Conservation (phyloP, 2,329 filamentous ascomycete genomes). For the Thielaviopsis populi region DNA sequence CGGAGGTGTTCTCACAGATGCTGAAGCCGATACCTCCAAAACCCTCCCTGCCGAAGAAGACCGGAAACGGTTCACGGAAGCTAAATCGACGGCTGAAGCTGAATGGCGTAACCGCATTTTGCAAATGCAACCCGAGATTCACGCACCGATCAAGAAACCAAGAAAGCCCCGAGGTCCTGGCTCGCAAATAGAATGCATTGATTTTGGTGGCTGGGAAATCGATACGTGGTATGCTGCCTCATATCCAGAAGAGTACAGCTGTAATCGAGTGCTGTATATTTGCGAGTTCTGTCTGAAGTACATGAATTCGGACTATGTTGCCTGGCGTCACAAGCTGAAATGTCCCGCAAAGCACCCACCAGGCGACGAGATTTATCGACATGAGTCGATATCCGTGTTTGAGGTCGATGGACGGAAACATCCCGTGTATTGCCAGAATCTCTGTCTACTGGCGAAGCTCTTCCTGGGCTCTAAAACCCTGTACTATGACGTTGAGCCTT, state of each 20-base stretch:
- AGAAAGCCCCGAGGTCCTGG: constrained; percentile 71
- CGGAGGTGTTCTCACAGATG: constrained; percentile 77
- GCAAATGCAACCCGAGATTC: constrained; percentile 46
- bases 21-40: constrained; percentile 78
- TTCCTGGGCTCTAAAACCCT: constrained; percentile 98
- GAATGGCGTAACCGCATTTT: constrained; percentile 62
- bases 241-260: constrained; percentile 95
- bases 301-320: constrained; percentile 98
- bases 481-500: constrained; percentile 95
- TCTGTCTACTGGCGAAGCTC: constrained; percentile 87
- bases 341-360: constrained; percentile 93
- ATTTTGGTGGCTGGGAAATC: constrained; percentile 94
- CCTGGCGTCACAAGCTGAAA: constrained; percentile 94
- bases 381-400: constrained; percentile 83
- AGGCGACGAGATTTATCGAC: constrained; percentile 92
- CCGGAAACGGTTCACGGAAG: constrained; percentile 73
- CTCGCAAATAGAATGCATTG: constrained; percentile 97
- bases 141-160: constrained; percentile 46
- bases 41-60: constrained; percentile 72
- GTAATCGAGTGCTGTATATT: constrained; percentile 92
- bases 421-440: constrained; percentile 95
- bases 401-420: constrained; percentile 96
- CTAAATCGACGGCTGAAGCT: constrained; percentile 79
- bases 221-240: constrained; percentile 98
- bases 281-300: constrained; percentile 99